These are phyloP conservation scores for Lactarius sp. DNA, from an alignment of 768 basidiomycete species.

Conservation along the genomic window DNA sequence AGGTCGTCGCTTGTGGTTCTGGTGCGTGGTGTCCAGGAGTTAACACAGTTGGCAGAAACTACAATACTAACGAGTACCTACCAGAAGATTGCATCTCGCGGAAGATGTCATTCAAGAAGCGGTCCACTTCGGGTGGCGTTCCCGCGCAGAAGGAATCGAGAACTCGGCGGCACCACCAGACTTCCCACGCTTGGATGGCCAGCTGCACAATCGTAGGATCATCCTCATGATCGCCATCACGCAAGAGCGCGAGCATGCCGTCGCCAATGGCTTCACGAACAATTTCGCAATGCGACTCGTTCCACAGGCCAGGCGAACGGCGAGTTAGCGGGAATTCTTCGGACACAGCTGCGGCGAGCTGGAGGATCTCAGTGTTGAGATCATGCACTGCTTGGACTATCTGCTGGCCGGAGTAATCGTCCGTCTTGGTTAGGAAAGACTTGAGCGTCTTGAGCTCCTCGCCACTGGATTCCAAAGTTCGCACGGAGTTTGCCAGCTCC, in stretches of 20 bases:
- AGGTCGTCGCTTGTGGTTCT: slow-evolving; percentile 37
- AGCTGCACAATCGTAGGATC: slow-evolving; percentile 37
- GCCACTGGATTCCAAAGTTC: slow-evolving; percentile 24
- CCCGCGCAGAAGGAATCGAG: slow-evolving; percentile 35
- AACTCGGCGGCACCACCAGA: slow-evolving; percentile 32
- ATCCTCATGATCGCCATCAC: slow-evolving; percentile 29
- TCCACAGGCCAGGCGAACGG: slow-evolving; percentile 25
- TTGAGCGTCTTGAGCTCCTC: slow-evolving; percentile 34
- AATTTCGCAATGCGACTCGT: slow-evolving; percentile 30
- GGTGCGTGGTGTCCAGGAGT: neutral
- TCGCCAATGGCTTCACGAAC: slow-evolving; percentile 30
- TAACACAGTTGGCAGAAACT: neutral
- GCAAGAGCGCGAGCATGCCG: slow-evolving; percentile 31
- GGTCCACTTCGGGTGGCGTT: slow-evolving; percentile 31
- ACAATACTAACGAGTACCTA: slow-evolving; percentile 20
- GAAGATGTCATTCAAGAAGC: slow-evolving; percentile 30
- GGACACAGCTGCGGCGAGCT: slow-evolving; percentile 33
- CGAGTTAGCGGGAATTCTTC: slow-evolving; percentile 32
- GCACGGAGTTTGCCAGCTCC: slow-evolving; percentile 27
- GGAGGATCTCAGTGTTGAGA: slow-evolving; percentile 35
- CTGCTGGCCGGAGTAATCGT: slow-evolving; percentile 35
- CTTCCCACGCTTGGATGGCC: slow-evolving; percentile 37
- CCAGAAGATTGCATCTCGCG: slow-evolving; percentile 33
- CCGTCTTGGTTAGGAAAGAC: slow-evolving; percentile 35
- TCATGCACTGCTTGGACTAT: slow-evolving; percentile 34